Conservation (phyloP, 208 protist genomes). For the Novymonas esmeraldas region DNA sequence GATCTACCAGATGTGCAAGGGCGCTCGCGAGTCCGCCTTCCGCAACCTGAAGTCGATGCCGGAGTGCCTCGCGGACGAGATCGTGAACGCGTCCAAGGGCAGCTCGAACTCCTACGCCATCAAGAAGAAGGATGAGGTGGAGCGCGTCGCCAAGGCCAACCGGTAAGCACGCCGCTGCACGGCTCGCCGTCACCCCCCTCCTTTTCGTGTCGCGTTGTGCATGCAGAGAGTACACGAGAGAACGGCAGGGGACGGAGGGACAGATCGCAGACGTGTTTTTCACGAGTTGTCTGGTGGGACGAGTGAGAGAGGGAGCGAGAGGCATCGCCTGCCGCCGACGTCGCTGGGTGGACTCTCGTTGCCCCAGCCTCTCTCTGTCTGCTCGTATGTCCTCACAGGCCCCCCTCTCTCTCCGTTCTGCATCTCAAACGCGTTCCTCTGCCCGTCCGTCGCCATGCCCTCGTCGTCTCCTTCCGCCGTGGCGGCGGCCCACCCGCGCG, state of each 20-base stretch:
- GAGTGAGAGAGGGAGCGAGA: too few species aligned
- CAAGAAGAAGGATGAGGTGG: constrained; percentile 99
- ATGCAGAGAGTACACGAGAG: too few species aligned
- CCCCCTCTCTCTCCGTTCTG: neutral
- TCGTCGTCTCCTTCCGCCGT: too few species aligned
- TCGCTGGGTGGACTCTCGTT: too few species aligned
- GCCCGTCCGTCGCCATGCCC: neutral
- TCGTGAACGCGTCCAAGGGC: constrained; percentile 99
- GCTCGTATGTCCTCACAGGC: neutral
- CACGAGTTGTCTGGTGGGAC: too few species aligned
- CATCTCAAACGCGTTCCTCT: neutral
- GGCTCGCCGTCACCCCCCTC: too few species aligned
- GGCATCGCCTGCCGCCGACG: too few species aligned
- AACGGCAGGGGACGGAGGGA: too few species aligned
- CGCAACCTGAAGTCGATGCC: constrained; percentile 99
- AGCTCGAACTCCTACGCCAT: constrained; percentile 99
- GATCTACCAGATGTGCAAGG: constrained; percentile 98
- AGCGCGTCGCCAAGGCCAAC: constrained; percentile 99
- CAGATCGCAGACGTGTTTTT: too few species aligned
- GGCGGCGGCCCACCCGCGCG: too few species aligned
- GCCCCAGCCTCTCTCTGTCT: neutral
- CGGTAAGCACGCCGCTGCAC: constrained; percentile 88
- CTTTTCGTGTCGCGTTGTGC: too few species aligned
- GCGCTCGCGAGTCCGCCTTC: constrained; percentile 98
- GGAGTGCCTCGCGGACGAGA: constrained; percentile 99